Conservation (phyloP, 352 stramenopile species). For the Aphanomyces invadans region DNA sequence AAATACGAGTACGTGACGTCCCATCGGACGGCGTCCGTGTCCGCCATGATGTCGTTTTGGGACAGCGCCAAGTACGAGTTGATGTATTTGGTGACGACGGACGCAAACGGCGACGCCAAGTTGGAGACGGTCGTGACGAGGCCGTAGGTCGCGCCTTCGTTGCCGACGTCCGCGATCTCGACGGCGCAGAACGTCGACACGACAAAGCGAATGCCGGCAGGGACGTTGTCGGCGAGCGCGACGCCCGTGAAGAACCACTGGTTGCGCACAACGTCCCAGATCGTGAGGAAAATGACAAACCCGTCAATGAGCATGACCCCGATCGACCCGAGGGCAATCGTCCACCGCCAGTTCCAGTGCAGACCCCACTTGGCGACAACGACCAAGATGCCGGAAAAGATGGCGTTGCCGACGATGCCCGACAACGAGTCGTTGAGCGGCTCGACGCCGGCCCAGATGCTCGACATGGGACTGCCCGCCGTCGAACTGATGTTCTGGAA, state of each 20-base stretch:
- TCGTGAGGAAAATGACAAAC: conserved; percentile 47
- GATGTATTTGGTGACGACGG: conserved; percentile 25
- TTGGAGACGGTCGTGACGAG: conserved; percentile 5
- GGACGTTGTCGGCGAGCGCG: no score
- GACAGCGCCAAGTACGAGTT: conserved; percentile 27
- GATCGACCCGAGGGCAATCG: conserved; percentile 36
- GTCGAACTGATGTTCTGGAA: no score
- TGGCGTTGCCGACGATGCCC: conserved; percentile 39
- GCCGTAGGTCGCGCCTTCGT: conserved; percentile 14
- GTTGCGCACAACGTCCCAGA: conserved; percentile 45
- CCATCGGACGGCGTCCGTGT: conserved; percentile 7
- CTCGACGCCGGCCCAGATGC: conserved; percentile 33
- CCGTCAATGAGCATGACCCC: conserved; percentile 35
- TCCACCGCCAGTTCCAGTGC: conserved; percentile 47
- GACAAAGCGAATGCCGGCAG: no score
- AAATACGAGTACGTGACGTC: no score
- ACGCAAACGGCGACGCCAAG: conserved; percentile 12
- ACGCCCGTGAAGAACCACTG: no score
- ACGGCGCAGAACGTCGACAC: conserved; percentile 28
- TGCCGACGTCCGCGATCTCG: conserved; percentile 25
- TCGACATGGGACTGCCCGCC: no score
- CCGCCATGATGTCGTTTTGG: background rate
- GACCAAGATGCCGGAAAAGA: conserved; percentile 44
- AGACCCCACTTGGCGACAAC: conserved; percentile 47
- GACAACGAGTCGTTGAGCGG: conserved; percentile 44